These are phyloP conservation scores for Emericellopsis cladophorae DNA, from an alignment of 2,329 filamentous ascomycete genomes.

Conservation along the genomic window DNA sequence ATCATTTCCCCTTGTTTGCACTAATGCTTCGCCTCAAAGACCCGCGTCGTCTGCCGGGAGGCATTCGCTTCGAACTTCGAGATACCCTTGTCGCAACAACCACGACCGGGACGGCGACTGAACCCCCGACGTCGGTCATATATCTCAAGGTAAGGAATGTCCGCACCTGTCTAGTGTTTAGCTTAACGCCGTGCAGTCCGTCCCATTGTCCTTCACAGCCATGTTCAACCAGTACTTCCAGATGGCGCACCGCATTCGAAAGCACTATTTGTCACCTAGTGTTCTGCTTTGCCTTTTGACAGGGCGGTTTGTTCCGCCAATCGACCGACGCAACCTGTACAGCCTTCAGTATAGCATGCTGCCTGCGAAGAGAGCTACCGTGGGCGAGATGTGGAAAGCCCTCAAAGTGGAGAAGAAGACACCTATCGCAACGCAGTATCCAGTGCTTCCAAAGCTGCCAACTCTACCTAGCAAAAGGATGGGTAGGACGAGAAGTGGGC, in stretches of 20 bases:
- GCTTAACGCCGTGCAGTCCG: conserved; percentile 43
- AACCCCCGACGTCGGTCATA: conserved; percentile 66
- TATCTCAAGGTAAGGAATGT: conserved; percentile 58
- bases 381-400: conserved; percentile 75
- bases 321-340: conserved; percentile 89
- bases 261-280: conserved; percentile 83
- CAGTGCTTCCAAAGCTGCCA: conserved; percentile 13
- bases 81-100: conserved; percentile 46
- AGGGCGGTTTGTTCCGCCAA: conserved; percentile 86
- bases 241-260: conserved; percentile 79
- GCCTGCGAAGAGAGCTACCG: conserved; percentile 65
- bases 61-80: conserved; percentile 82
- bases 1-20: conserved; percentile 95
- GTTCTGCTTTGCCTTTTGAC: conserved; percentile 82
- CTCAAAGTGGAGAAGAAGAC: conserved; percentile 36
- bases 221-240: conserved; percentile 99
- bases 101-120: conserved; percentile 22
- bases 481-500: not conserved
- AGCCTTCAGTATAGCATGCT: conserved; percentile 97
- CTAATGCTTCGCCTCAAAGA: conserved; percentile 95
- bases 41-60: conserved; percentile 65
- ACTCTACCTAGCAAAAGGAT: conserved; percentile 16
- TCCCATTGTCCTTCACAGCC: conserved; percentile 77
- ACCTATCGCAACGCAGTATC: conserved; percentile 20
- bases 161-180: not conserved